Percentiles rank a stretch among this genome's conserved stretches.
phyloP scores from a whole-genome alignment of 2,329 filamentous ascomycete species.

The Fusarium staphyleae region DNA sequence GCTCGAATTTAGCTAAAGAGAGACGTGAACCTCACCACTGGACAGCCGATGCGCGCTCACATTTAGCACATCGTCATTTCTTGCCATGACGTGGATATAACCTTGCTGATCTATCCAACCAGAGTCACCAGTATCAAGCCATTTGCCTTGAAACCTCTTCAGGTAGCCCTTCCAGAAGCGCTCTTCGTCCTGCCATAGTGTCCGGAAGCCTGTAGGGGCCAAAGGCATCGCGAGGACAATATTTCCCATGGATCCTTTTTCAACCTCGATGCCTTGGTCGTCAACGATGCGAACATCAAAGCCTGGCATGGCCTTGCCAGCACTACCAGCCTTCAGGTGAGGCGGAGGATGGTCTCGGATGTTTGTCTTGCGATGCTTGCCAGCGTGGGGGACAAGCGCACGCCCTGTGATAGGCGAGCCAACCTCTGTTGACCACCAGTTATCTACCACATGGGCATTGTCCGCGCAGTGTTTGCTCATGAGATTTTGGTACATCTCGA shows the following conservation, averaged over 20 bases:
- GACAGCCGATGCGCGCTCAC: slow-evolving; percentile 93
- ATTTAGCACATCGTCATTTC: slow-evolving; percentile 88
- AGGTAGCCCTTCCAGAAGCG: slow-evolving; percentile 87
- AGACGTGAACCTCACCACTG: slow-evolving; percentile 66
- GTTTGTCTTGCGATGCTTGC: slow-evolving; percentile 57
- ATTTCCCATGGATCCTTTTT: slow-evolving; percentile 83
- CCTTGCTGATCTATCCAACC: slow-evolving; percentile 82
- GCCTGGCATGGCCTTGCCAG: slow-evolving; percentile 89
- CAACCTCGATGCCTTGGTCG: slow-evolving; percentile 76
- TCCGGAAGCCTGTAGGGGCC: slow-evolving; percentile 85
- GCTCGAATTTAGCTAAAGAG: neutral
- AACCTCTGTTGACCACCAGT: slow-evolving; percentile 68
- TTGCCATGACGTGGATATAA: slow-evolving; percentile 69
- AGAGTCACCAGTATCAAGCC: slow-evolving; percentile 91
- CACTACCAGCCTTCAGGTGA: slow-evolving; percentile 80
- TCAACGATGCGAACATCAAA: slow-evolving; percentile 88
- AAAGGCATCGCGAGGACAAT: slow-evolving; percentile 85
- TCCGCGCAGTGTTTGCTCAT: slow-evolving; percentile 70
- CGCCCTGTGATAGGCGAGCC: slow-evolving; percentile 66
- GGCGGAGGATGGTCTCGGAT: slow-evolving; percentile 53
- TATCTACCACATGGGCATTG: slow-evolving; percentile 64
- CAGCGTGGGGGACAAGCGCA: slow-evolving; percentile 64
- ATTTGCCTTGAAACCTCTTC: slow-evolving; percentile 79
- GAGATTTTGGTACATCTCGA: slow-evolving; percentile 80
- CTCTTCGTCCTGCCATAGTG: slow-evolving; percentile 84